Evolutionary conservation across 257 asterid genomes (phyloP), one percentile per base, ranked within the genome.

Genomic region (Solanum verrucosum): DNA sequence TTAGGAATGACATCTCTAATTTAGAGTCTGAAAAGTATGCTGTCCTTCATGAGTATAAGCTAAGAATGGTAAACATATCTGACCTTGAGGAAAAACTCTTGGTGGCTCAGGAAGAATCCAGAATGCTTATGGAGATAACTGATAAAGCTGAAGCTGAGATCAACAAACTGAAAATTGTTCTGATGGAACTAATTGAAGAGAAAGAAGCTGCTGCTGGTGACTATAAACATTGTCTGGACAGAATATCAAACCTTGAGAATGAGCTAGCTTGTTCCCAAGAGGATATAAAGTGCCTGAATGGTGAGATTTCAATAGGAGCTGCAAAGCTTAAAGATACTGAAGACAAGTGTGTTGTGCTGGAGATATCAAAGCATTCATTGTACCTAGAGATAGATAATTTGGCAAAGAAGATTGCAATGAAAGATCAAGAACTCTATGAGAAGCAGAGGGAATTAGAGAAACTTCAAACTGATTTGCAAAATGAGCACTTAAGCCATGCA

Each of bases 361-460:
- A 94, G 91, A 90, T 72, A 86, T 93, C 94, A 11, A 97, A 97
- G 86, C 93, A 91, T 75, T 92, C 97, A 8, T 84, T 97, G 79
- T 89, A 85, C 9, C 88, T 81, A 42, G 98, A 97, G 92, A 98
- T 98, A 7, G 93, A 93, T 84, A 91, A 93, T 89, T 90, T 97
- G 89, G 93, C 87, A 0, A 92, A 92, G 90, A 93, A 90, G 92
- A 95, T 97, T 18, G 90, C 94, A 33, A 20, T 85, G 90, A 96
- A 94, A 90, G 99, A 97, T 89, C 91, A 85, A 83, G 98, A 97
- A 83, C 98, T 97, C 68, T 90, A 88, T 5, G 84, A 88, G 87
- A 97, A 94, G 94, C 93, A 95, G 86, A 91, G 83, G 84, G 98
- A 97, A 88, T 90, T 97, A 91, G 96, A 95, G 89, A 92, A 88